Conservation (phyloP, 495 filamentous ascomycete species). For the Daldinia childiae region DNA sequence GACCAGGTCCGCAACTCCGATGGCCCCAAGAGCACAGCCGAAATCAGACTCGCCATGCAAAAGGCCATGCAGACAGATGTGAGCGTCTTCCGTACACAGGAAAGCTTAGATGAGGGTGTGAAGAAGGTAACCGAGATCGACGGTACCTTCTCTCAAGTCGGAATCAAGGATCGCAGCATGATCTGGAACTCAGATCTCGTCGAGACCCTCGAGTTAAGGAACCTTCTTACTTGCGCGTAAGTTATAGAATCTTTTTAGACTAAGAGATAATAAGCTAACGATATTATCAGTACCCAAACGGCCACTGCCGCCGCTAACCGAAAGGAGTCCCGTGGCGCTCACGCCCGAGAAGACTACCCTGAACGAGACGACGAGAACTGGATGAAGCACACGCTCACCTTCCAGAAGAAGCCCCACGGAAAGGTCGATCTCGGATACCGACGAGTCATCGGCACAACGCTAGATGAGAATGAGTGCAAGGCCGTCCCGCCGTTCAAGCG, state of each 20-base stretch:
- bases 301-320: conserved; percentile 84
- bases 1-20: conserved; percentile 84
- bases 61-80: conserved; percentile 98
- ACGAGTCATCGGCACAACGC: conserved; percentile 75
- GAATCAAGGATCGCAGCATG: conserved; percentile 98
- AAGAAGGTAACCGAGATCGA: conserved; percentile 82
- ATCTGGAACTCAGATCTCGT: conserved; percentile 99
- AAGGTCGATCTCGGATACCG: conserved; percentile 81
- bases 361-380: conserved; percentile 92
- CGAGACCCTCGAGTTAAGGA: conserved; percentile 92
- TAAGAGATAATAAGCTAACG: conserved; percentile 29
- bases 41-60: conserved; percentile 93
- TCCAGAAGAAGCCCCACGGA: conserved; percentile 88
- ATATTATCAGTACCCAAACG: conserved; percentile 72
- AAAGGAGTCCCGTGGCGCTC: conserved; percentile 93
- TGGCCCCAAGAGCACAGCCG: conserved; percentile 84
- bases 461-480: conserved; percentile 92
- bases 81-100: conserved; percentile 95
- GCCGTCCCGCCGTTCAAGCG: conserved; percentile 88
- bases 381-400: conserved; percentile 98
- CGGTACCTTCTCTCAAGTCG: conserved; percentile 77
- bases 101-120: conserved; percentile 86
- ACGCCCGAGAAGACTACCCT: conserved; percentile 94
- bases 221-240: conserved; percentile 93
- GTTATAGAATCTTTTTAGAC: conserved; percentile 30